Conservation (phyloP, 352 stramenopile species). For the Hyaloperonospora arabidopsidis region DNA sequence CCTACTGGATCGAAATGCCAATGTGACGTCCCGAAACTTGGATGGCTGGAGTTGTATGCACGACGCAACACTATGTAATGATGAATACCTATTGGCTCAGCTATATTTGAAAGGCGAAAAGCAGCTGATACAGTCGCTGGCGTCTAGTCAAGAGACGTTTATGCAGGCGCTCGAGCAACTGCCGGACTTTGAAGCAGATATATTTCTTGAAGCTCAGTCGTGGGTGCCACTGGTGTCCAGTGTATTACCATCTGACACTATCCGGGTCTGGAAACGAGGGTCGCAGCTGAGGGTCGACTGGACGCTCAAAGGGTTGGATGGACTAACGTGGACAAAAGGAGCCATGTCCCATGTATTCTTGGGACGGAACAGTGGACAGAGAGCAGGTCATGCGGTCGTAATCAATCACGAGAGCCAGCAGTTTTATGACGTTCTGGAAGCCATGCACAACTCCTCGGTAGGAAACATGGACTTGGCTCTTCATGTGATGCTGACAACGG, state of each 20-base stretch:
- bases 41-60: constrained; percentile 73
- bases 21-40: constrained; percentile 25
- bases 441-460: constrained; percentile 43
- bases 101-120: constrained; percentile 56
- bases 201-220: constrained; percentile 71
- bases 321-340: constrained; percentile 67
- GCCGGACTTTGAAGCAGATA: constrained; percentile 73
- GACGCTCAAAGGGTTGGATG: constrained; percentile 66
- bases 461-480: constrained; percentile 67
- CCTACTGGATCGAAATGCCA: constrained; percentile 39
- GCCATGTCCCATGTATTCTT: constrained; percentile 67
- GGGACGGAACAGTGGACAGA: constrained; percentile 21
- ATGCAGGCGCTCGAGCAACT: constrained; percentile 55
- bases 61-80: constrained; percentile 62
- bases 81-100: constrained; percentile 66
- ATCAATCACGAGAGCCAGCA: constrained; percentile 50
- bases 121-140: constrained; percentile 44
- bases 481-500: constrained; percentile 62
- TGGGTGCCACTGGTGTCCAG: constrained; percentile 77
- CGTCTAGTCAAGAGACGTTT: constrained; percentile 45
- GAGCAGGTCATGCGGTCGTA: constrained; percentile 42
- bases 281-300: constrained; percentile 62
- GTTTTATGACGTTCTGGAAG: constrained; percentile 62
- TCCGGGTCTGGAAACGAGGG: constrained; percentile 63
- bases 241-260: constrained; percentile 67